Base-by-base conservation (phyloP, 2,329 filamentous ascomycete genomes). In the Microdochium nivale region DNA sequence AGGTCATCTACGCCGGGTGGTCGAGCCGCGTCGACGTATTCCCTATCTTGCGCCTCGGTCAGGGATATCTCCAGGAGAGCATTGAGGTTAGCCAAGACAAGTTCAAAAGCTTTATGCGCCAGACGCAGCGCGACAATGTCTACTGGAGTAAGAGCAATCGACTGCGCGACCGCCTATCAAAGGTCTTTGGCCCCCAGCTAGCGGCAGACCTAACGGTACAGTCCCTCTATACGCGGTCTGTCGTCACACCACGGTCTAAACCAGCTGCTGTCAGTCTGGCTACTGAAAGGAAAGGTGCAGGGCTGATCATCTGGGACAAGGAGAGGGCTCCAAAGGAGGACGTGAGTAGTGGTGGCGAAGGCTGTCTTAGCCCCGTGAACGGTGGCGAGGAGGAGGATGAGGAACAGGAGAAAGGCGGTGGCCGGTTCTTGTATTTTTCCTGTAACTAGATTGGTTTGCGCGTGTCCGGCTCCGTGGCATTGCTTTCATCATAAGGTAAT, bases 331-430 rank as follows among this genome's bases (percentile, higher is more conserved):
- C 19, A 3, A 11, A 23, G 40, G 40, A 23, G 7, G 19, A 16
- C 10, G 40, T 8, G 16, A 44, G 16, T 23, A 19, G 40, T 19
- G 40, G 10, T 44, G 40, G n/a, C 7, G 35, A 16, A 40, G 35
- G 35, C 16, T 40, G 33, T n/a, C n/a, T 14, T 37, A 14, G n/a
- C 33, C 4, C 8, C n/a, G 33, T 3, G 7, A 37, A 14, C 33
- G 40, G 40, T 19, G 40, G 21, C 14, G 23, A 11, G 5, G n/a
- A 65, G 43, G 67, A 64, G 14, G 63, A 62, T 30, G 68, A 61
- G 16, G 66, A 62, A 19, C 67, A 62, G 47, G 66, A 66, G 43
- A 68, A 66, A 7, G 40, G 40, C 19, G 40, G 40, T 5, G 40
- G 40, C n/a, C 40, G 40, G 3, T 44, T 44, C 21, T 13, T 44